Evolutionary conservation across 2,329 filamentous ascomycete species (phyloP).

Genomic region (Tolypocladium tropicale): DNA sequence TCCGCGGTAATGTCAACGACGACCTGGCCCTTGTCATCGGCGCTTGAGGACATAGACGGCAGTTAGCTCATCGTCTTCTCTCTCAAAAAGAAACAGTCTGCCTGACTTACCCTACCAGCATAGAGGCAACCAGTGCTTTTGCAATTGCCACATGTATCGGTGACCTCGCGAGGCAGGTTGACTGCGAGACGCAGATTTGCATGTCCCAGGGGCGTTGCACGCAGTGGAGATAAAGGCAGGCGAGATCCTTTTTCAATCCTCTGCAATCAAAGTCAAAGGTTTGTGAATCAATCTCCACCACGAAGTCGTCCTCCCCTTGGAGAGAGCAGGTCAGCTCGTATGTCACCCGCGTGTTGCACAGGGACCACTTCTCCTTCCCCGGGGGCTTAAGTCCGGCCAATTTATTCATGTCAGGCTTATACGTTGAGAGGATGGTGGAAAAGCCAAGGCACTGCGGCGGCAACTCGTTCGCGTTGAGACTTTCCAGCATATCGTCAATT

Average conservation of each 20-base stretch:
- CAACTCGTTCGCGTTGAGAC: conserved; percentile 3
- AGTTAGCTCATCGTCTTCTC: not conserved
- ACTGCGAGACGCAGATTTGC: conserved; percentile 11
- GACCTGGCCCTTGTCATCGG: conserved; percentile 6
- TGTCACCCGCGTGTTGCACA: conserved; percentile 8
- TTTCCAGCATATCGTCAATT: conserved; percentile 3
- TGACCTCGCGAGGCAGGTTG: conserved; percentile 4
- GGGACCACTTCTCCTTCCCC: conserved; percentile 10
- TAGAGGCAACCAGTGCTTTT: conserved; percentile 9
- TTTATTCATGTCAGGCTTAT: conserved; percentile 13
- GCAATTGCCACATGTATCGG: conserved; percentile 9
- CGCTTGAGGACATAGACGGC: conserved; percentile 2
- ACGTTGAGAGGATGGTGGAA: conserved; percentile 16
- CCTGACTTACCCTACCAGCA: conserved; percentile 14
- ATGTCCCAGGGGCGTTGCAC: conserved; percentile 20
- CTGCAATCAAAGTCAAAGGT: conserved; percentile 12
- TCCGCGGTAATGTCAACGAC: conserved; percentile 7
- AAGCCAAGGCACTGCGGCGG: conserved; percentile 10
- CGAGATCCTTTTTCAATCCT: conserved; percentile 9
- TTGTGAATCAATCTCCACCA: conserved; percentile 16
- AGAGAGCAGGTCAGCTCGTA: conserved; percentile 16
- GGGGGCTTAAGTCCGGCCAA: conserved; percentile 6
- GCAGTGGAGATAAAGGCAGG: conserved; percentile 18
- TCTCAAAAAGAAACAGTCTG: not conserved
- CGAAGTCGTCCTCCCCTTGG: conserved; percentile 2